phyloP scores from a whole-genome alignment of 2,329 filamentous ascomycete genomes.

The Botrytis porri region DNA sequence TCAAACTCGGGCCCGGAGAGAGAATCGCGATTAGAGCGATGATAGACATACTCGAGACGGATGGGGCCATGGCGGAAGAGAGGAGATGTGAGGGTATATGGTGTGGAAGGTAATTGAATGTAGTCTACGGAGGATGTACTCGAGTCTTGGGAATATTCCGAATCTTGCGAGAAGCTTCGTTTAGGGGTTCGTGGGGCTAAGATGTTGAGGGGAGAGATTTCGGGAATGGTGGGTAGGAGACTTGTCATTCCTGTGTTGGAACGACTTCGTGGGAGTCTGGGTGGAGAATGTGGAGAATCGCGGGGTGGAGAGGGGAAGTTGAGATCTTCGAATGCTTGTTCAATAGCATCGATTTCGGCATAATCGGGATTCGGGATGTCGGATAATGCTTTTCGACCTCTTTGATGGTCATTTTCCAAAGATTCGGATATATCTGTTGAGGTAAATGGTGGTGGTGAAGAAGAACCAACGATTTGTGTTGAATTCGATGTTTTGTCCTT shows the following conservation, averaged over 20 bases:
- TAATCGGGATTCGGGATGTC: background rate
- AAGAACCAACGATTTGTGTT: background rate
- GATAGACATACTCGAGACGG: conserved; percentile 46
- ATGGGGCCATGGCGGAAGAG: conserved; percentile 55
- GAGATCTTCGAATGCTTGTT: conserved; percentile 29
- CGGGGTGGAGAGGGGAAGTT: conserved; percentile 39
- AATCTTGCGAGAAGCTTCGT: conserved; percentile 17
- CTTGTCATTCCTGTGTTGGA: conserved; percentile 26
- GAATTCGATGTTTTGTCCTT: conserved; percentile 32
- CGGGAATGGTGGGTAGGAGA: conserved; percentile 45
- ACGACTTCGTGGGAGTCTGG: conserved; percentile 35
- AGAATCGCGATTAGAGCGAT: conserved; percentile 38
- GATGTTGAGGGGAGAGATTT: conserved; percentile 36
- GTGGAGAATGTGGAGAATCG: conserved; percentile 33
- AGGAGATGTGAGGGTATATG: conserved; percentile 49
- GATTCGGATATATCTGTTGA: background rate
- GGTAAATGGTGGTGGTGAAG: conserved; percentile 3
- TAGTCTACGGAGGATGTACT: conserved; percentile 30
- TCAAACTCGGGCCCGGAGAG: conserved; percentile 37
- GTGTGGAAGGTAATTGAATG: conserved; percentile 42
- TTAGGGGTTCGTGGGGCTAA: conserved; percentile 1
- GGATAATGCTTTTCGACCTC: background rate
- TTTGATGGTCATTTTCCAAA: background rate
- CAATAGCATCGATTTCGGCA: conserved; percentile 11
- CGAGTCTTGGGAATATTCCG: conserved; percentile 13